Conservation (phyloP, 2,329 filamentous ascomycete genomes). For the Arthrobotrys pseudoclavata region DNA sequence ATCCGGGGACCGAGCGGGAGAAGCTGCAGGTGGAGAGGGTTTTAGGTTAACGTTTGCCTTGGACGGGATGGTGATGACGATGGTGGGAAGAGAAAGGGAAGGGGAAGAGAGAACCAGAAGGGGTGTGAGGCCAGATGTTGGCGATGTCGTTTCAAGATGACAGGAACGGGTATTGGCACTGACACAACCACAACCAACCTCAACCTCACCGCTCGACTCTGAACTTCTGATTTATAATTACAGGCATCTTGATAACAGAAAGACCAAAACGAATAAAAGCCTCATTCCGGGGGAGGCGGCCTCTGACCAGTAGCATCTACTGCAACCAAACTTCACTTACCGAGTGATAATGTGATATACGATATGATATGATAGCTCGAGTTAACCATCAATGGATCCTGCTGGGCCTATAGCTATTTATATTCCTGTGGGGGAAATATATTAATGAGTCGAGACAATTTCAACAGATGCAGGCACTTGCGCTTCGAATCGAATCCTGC, state of each 20-base stretch:
- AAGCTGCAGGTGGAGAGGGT: not conserved
- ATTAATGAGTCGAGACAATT: too few species aligned
- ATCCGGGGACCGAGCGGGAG: not conserved
- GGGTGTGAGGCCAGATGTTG: constrained; percentile 39
- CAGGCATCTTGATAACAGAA: not conserved
- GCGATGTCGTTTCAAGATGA: constrained; percentile 45
- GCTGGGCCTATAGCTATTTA: not conserved
- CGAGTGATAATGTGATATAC: not conserved
- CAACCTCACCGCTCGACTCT: not conserved
- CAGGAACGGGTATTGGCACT: not conserved
- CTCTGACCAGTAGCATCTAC: too few species aligned
- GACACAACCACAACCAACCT: not conserved
- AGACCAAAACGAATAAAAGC: too few species aligned
- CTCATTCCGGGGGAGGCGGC: not conserved
- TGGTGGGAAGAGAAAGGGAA: not conserved
- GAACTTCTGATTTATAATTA: not conserved
- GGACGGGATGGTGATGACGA: not conserved
- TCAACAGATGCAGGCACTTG: too few species aligned
- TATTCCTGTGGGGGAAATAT: not conserved
- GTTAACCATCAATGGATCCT: not conserved
- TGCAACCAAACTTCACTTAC: too few species aligned
- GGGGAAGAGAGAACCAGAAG: not conserved
- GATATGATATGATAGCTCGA: not conserved
- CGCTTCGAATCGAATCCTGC: too few species aligned
- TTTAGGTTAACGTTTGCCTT: not conserved